Evolutionary conservation across 2,329 filamentous ascomycete species (phyloP).

Genomic region (Hysterium pulicare): DNA sequence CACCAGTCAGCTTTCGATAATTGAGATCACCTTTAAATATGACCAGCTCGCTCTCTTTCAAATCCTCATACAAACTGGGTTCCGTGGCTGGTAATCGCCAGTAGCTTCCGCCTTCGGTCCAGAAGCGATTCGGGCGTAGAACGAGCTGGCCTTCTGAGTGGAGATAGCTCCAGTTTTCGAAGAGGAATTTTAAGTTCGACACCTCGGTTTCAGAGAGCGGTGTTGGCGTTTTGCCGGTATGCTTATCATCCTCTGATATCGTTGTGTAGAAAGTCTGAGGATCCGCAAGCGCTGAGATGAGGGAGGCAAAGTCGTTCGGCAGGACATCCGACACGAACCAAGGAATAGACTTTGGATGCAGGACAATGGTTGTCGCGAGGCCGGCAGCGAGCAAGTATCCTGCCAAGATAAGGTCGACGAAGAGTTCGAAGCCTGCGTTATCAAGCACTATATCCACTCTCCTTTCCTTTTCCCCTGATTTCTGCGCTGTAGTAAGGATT

Average conservation of each 20-base stretch:
- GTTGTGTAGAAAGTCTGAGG: constrained; percentile 77
- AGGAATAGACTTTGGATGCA: constrained; percentile 91
- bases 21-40: constrained; percentile 98
- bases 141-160: constrained; percentile 82
- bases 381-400: constrained; percentile 83
- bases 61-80: constrained; percentile 67
- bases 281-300: constrained; percentile 74
- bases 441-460: constrained; percentile 93
- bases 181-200: constrained; percentile 69
- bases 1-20: constrained; percentile 86
- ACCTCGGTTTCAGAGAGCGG: constrained; percentile 66
- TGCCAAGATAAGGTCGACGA: constrained; percentile 87
- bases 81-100: constrained; percentile 77
- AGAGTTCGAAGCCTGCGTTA: constrained; percentile 96
- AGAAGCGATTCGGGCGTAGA: constrained; percentile 82
- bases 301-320: constrained; percentile 77
- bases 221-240: constrained; percentile 53
- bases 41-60: constrained; percentile 80
- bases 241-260: constrained; percentile 63
- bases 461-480: constrained; percentile 61
- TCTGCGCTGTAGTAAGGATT: constrained; percentile 62
- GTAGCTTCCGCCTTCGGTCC: constrained; percentile 83
- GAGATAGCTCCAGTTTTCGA: constrained; percentile 73
- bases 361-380: constrained; percentile 79
- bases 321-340: constrained; percentile 98